Percentiles rank a stretch among this genome's conserved stretches.
Conservation (phyloP, 208 protist genomes). For the Wallacemonas sp. region DNA sequence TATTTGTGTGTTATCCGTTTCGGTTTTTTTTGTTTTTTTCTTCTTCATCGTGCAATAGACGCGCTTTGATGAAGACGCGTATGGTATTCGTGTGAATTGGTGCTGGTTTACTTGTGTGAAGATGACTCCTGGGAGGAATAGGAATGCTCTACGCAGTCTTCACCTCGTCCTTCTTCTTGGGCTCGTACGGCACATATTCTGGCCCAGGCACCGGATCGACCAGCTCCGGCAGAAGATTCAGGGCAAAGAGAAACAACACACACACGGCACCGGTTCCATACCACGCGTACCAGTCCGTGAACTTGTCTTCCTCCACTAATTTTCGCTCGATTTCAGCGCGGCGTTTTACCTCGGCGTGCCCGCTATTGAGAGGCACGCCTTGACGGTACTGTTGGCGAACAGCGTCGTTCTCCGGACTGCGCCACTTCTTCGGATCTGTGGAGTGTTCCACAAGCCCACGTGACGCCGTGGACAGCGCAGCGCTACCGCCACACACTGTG, state of each 20-base stretch:
- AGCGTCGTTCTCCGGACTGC: slow-evolving; percentile 58
- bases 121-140: too few relatives aligned
- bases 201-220: slow-evolving; percentile 64
- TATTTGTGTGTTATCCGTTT: too few relatives aligned
- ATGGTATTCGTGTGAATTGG: too few relatives aligned
- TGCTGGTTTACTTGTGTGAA: too few relatives aligned
- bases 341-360: slow-evolving; percentile 32
- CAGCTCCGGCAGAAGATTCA: slow-evolving; percentile 59
- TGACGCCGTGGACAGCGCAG: not conserved
- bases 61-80: too few relatives aligned
- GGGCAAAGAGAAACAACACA: slow-evolving; percentile 45
- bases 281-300: slow-evolving; percentile 62
- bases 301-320: slow-evolving; percentile 57
- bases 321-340: slow-evolving; percentile 43
- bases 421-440: slow-evolving; percentile 67
- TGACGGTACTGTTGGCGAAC: slow-evolving; percentile 48
- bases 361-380: slow-evolving; percentile 68
- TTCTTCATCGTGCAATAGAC: too few relatives aligned
- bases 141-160: not conserved
- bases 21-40: too few relatives aligned
- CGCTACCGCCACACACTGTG: too few relatives aligned
- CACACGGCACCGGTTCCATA: slow-evolving; percentile 31
- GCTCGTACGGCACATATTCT: slow-evolving; percentile 67
- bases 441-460: slow-evolving; percentile 60
- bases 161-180: not conserved